Percentiles rank a stretch among this genome's conserved stretches.
Evolutionary conservation across 2,329 filamentous ascomycete genomes (phyloP).

Genomic region (Colletotrichum lindemuthianum): DNA sequence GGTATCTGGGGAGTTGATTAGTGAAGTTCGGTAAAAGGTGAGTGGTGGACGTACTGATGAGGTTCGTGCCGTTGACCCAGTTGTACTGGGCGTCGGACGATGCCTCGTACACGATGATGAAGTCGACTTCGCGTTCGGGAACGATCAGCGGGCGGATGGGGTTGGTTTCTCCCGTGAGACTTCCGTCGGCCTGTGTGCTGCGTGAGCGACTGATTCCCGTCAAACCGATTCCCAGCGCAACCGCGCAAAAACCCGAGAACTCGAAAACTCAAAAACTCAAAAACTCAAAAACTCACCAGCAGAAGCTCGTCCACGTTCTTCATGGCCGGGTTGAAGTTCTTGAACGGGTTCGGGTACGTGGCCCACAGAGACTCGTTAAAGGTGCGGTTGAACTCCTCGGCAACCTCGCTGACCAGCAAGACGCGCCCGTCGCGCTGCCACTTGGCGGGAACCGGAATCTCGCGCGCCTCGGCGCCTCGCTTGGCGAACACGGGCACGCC

Average conservation of each 20-base stretch:
- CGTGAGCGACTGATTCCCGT: background rate
- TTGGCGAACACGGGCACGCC: slow-evolving; percentile 40
- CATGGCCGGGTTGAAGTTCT: slow-evolving; percentile 42
- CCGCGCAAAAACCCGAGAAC: too few relatives aligned
- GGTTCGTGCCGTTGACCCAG: slow-evolving; percentile 43
- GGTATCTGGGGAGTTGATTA: slow-evolving; percentile 3
- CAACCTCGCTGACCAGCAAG: slow-evolving; percentile 39
- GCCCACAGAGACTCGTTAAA: slow-evolving; percentile 46
- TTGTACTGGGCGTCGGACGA: slow-evolving; percentile 40
- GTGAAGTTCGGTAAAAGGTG: slow-evolving; percentile 24
- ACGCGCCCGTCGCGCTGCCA: slow-evolving; percentile 38
- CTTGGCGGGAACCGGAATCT: slow-evolving; percentile 33
- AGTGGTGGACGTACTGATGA: slow-evolving; percentile 37
- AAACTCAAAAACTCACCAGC: slow-evolving; percentile 35
- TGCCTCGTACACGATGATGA: slow-evolving; percentile 47
- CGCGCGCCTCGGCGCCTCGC: slow-evolving; percentile 28
- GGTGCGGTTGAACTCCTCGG: slow-evolving; percentile 40
- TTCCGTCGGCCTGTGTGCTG: slow-evolving; percentile 42
- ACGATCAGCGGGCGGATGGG: slow-evolving; percentile 43
- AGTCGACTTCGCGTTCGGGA: slow-evolving; percentile 40
- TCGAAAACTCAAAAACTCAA: too few relatives aligned
- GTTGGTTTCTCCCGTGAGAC: slow-evolving; percentile 44
- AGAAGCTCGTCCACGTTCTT: slow-evolving; percentile 39
- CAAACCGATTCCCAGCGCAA: too few relatives aligned
- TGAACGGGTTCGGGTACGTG: slow-evolving; percentile 45